Evolutionary conservation across 2,329 filamentous ascomycete species (phyloP).

Genomic region (Chaetomiaceae sp.): DNA sequence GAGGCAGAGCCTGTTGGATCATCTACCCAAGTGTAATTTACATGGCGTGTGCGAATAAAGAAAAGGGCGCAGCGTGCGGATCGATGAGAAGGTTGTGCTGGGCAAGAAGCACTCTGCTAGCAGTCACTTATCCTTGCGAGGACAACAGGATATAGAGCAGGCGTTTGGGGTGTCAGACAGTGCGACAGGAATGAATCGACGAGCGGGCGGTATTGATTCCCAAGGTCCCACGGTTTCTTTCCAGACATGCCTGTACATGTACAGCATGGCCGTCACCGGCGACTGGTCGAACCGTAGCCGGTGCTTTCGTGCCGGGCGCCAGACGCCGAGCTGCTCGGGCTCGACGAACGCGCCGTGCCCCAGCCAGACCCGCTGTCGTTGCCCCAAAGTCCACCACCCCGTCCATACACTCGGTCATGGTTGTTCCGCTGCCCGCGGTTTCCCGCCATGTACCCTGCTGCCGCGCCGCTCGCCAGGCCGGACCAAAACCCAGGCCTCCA

Average conservation of each 20-base stretch:
- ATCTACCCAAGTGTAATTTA: conserved; percentile 8
- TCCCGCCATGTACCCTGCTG: conserved; percentile 60
- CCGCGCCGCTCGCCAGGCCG: conserved; percentile 60
- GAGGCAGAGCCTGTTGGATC: background rate
- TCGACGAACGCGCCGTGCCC: conserved; percentile 29
- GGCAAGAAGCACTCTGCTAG: background rate
- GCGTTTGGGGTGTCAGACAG: conserved; percentile 1
- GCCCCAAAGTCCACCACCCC: conserved; percentile 5
- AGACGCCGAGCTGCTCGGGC: conserved; percentile 27
- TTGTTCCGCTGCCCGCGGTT: conserved; percentile 33
- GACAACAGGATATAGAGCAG: conserved; percentile 15
- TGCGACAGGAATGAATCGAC: conserved; percentile 8
- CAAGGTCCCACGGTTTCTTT: background rate
- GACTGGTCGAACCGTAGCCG: conserved; percentile 64
- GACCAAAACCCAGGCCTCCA: conserved; percentile 74
- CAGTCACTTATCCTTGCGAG: background rate
- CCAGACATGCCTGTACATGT: background rate
- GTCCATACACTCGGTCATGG: conserved; percentile 29
- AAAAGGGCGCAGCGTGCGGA: background rate
- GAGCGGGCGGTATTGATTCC: conserved; percentile 8
- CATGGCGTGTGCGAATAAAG: conserved; percentile 14
- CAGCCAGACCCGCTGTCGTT: conserved; percentile 27
- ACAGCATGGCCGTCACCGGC: conserved; percentile 43
- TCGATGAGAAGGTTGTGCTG: background rate
- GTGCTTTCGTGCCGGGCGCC: conserved; percentile 58